A percentile compares a stretch with the other conserved stretches of the same genome.
phyloP scores from a whole-genome alignment of 176 grass and related monocot species.

The Zea luxurians region DNA sequence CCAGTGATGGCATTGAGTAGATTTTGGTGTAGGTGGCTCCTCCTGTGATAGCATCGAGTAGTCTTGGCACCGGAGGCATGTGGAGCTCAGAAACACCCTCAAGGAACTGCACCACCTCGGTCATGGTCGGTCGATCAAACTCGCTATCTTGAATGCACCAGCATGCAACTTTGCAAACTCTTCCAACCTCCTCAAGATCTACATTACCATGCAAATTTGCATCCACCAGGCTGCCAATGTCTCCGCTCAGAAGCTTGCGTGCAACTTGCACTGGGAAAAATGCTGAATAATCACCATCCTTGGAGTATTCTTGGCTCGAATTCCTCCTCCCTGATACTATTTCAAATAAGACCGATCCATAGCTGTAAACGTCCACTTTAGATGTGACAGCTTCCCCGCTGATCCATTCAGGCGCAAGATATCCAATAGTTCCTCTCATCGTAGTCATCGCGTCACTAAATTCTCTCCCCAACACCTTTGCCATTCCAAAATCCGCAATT shows the following conservation, averaged over 20 bases:
- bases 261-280: conserved; percentile 14
- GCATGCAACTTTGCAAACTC: conserved; percentile 11
- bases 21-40: neutral
- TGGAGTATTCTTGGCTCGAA: neutral
- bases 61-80: conserved; percentile 13
- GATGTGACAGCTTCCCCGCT: neutral
- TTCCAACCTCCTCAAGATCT: neutral
- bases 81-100: conserved; percentile 1
- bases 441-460: conserved; percentile 10
- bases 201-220: neutral
- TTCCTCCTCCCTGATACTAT: conserved; percentile 20
- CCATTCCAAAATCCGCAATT: conserved; percentile 27
- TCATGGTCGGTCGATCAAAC: neutral
- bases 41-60: conserved; percentile 19
- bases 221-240: neutral
- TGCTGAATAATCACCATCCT: neutral
- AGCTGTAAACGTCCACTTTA: conserved; percentile 5
- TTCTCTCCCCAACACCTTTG: conserved; percentile 7
- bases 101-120: conserved; percentile 21
- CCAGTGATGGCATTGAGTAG: no score
- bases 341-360: conserved; percentile 14
- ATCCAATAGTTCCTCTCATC: conserved; percentile 18
- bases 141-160: conserved; percentile 26
- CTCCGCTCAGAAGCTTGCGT: neutral
- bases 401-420: conserved; percentile 12